phyloP scores from a whole-genome alignment of 345 rosid genomes.

The Durio zibethinus region DNA sequence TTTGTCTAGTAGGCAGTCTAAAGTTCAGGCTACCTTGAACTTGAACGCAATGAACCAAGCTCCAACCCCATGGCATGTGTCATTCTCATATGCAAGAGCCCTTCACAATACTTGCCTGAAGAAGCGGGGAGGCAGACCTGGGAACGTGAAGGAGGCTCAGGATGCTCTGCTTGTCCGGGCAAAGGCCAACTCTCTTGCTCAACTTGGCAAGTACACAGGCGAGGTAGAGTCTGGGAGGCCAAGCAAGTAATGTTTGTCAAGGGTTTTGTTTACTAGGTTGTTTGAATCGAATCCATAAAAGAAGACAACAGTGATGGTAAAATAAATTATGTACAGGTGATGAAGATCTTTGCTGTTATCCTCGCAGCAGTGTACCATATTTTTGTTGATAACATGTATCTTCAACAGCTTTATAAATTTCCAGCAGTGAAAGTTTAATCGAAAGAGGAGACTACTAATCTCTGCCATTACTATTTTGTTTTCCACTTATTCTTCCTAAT shows the following conservation, averaged over 20 bases:
- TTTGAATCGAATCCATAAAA: neutral
- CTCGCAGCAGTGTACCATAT: neutral
- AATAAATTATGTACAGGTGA: neutral
- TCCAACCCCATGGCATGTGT: slow-evolving; percentile 89
- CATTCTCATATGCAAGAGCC: slow-evolving; percentile 94
- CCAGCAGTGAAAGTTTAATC: slow-evolving; percentile 1
- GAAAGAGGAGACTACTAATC: neutral
- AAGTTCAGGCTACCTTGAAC: slow-evolving; percentile 90
- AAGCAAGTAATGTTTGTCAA: slow-evolving; percentile 88
- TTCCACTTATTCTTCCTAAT: neutral
- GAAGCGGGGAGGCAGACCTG: slow-evolving; percentile 81
- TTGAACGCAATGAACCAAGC: slow-evolving; percentile 92
- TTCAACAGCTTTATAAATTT: slow-evolving; percentile 2
- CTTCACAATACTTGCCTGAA: slow-evolving; percentile 90
- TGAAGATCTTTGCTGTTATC: neutral
- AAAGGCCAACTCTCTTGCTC: slow-evolving; percentile 85
- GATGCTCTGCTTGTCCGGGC: slow-evolving; percentile 64
- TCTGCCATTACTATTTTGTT: neutral
- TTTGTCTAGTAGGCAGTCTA: slow-evolving; percentile 98
- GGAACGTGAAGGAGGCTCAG: slow-evolving; percentile 87
- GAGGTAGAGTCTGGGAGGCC: slow-evolving; percentile 88
- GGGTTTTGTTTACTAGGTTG: slow-evolving; percentile 60
- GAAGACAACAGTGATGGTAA: neutral
- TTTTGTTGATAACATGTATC: neutral
- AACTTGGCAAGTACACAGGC: slow-evolving; percentile 87